Conservation (phyloP, 176 grass and related monocot genomes). For the Aegilops bicornis region DNA sequence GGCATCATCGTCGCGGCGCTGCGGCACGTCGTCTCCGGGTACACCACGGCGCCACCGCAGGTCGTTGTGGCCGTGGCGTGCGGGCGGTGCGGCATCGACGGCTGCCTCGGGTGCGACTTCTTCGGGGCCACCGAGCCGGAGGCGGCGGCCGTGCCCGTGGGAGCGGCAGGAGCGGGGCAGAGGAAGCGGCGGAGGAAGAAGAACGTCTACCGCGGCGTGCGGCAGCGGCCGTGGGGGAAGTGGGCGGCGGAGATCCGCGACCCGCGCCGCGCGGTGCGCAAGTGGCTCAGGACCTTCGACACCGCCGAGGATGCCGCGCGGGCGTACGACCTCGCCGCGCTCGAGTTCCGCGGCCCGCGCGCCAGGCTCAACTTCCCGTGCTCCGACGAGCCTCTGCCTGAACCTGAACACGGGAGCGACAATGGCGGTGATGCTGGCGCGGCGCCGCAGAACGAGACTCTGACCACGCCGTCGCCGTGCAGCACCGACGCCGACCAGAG, state of each 20-base stretch:
- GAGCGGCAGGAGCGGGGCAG: neutral
- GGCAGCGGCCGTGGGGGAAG: constrained; percentile 89
- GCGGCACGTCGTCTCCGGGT: constrained; percentile 64
- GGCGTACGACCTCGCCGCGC: constrained; percentile 79
- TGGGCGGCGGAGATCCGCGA: constrained; percentile 96
- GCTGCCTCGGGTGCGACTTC: constrained; percentile 73
- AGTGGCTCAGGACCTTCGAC: constrained; percentile 85
- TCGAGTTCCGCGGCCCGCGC: constrained; percentile 82
- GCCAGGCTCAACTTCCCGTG: constrained; percentile 77
- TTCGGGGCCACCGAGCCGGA: constrained; percentile 13
- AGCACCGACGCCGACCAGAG: neutral
- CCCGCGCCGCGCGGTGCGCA: constrained; percentile 54
- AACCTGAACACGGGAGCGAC: neutral
- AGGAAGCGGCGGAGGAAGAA: constrained; percentile 43
- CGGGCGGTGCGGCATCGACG: constrained; percentile 50
- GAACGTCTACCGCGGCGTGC: constrained; percentile 81
- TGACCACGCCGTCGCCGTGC: neutral
- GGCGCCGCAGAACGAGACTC: neutral
- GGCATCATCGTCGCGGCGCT: constrained; percentile 67
- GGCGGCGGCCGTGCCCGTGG: neutral
- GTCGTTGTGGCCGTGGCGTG: constrained; percentile 32
- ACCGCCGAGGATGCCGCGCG: constrained; percentile 76
- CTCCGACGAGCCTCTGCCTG: constrained; percentile 17
- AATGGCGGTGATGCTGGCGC: neutral
- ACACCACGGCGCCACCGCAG: constrained; percentile 49